Conservation (phyloP, 2,329 filamentous ascomycete species). For the Phyllosticta paracitricarpa region DNA sequence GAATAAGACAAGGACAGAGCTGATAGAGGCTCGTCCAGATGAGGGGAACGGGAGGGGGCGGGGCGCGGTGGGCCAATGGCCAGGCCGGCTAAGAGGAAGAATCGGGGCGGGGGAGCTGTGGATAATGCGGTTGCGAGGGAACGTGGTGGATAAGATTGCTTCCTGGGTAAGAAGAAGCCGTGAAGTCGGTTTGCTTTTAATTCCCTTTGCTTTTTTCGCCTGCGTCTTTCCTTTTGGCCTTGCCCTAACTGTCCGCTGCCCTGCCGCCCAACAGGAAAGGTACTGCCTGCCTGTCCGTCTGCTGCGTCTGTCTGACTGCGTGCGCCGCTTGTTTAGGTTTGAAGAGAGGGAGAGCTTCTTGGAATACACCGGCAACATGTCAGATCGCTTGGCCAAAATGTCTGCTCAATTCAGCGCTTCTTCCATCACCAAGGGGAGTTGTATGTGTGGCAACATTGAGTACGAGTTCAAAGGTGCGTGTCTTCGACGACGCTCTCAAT, state of each 20-base stretch:
- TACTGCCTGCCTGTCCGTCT: neutral
- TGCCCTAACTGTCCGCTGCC: neutral
- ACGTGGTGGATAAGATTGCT: neutral
- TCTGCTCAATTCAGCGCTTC: slow-evolving; percentile 3
- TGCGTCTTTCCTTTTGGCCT: neutral
- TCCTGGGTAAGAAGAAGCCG: no score
- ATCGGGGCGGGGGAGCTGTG: neutral
- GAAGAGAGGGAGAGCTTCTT: neutral
- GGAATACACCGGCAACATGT: neutral
- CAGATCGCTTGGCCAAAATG: neutral
- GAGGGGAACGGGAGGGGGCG: neutral
- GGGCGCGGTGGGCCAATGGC: neutral
- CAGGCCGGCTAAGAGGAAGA: neutral
- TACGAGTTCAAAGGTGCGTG: slow-evolving; percentile 21
- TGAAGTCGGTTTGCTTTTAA: neutral
- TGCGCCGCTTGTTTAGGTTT: neutral
- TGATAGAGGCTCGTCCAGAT: neutral
- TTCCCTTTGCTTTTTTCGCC: neutral
- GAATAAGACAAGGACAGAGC: neutral
- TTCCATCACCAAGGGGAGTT: slow-evolving; percentile 19
- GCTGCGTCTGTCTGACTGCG: neutral
- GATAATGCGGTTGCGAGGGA: neutral
- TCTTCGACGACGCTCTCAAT: no score
- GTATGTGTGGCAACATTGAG: slow-evolving; percentile 19
- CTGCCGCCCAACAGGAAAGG: neutral